Percentiles rank a stretch among this genome's conserved stretches.
Evolutionary conservation across 1,284 basidiomycete species (phyloP).

Genomic region (Cryptococcus depauperatus): DNA sequence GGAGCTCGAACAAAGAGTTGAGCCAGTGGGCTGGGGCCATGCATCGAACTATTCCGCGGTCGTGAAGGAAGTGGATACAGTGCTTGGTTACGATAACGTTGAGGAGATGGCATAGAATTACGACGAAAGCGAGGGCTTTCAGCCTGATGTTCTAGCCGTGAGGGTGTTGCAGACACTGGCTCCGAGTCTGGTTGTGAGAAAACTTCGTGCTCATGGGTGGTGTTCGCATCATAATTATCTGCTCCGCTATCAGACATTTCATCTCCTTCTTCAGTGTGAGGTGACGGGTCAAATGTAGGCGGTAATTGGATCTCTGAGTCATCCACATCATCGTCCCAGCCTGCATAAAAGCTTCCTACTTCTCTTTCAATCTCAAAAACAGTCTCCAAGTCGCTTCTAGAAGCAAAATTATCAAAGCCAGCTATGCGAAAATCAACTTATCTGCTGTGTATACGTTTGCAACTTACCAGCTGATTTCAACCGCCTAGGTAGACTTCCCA

Average conservation of each 20-base stretch:
- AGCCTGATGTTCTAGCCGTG: slow-evolving; percentile 11
- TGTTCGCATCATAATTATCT: background rate
- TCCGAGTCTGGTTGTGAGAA: slow-evolving; percentile 12
- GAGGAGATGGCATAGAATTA: slow-evolving; percentile 18
- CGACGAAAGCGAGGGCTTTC: slow-evolving; percentile 14
- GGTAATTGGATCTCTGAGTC: slow-evolving; percentile 19
- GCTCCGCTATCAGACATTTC: background rate
- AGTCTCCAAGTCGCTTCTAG: slow-evolving; percentile 63
- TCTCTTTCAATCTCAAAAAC: slow-evolving; percentile 78
- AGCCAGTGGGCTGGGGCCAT: slow-evolving; percentile 42
- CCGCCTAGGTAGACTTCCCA: slow-evolving; percentile 62
- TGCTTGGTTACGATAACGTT: slow-evolving; percentile 4
- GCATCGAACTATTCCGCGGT: slow-evolving; percentile 31
- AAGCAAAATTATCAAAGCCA: slow-evolving; percentile 66
- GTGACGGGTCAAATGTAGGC: slow-evolving; percentile 11
- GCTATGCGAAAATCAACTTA: slow-evolving; percentile 46
- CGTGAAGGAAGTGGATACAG: slow-evolving; percentile 7
- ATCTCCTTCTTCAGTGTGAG: background rate
- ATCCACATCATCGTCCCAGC: slow-evolving; percentile 48
- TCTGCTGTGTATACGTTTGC: slow-evolving; percentile 1
- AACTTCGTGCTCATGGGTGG: background rate
- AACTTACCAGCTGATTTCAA: slow-evolving; percentile 63
- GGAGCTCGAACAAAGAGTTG: slow-evolving; percentile 34
- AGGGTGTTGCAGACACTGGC: slow-evolving; percentile 19
- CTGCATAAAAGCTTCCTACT: slow-evolving; percentile 44